phyloP scores from a whole-genome alignment of 2,329 filamentous ascomycete genomes.

The Botryotinia convoluta region DNA sequence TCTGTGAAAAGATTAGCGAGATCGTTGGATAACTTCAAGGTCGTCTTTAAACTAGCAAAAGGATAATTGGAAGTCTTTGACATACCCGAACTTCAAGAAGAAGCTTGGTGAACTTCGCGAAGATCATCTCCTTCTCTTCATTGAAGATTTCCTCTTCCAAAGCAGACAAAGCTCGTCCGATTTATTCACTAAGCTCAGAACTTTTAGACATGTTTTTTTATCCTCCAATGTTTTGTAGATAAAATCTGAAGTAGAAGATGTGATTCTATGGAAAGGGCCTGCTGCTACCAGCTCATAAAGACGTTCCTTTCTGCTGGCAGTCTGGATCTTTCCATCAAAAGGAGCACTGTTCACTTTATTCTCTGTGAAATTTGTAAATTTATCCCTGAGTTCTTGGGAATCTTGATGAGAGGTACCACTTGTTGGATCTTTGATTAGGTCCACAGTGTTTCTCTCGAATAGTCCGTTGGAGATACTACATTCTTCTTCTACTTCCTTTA shows the following conservation, averaged over 20 bases:
- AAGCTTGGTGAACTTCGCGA: not conserved
- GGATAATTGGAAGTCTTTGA: not conserved
- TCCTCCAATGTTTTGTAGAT: not conserved
- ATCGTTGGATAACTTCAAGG: rapidly evolving
- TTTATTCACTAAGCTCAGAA: not conserved
- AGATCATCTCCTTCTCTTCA: not conserved
- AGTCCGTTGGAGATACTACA: not conserved
- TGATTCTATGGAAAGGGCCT: not conserved
- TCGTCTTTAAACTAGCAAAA: not conserved
- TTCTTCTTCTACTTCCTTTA: not conserved
- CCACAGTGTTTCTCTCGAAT: not conserved
- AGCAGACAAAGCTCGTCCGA: not conserved
- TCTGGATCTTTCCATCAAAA: not conserved
- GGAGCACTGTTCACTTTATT: not conserved
- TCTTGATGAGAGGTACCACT: not conserved
- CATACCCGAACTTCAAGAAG: not conserved
- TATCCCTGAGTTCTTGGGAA: not conserved
- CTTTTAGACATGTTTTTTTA: not conserved
- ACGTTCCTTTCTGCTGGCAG: not conserved
- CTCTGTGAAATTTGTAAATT: too few relatives aligned
- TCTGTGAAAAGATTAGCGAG: not conserved
- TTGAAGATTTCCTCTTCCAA: not conserved
- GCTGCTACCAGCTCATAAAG: not conserved
- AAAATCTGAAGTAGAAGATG: not conserved
- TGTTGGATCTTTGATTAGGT: not conserved